Percentiles rank a stretch among this genome's conserved stretches.
Conservation (phyloP, 495 filamentous ascomycete species). For the Penicillium maclennaniae region DNA sequence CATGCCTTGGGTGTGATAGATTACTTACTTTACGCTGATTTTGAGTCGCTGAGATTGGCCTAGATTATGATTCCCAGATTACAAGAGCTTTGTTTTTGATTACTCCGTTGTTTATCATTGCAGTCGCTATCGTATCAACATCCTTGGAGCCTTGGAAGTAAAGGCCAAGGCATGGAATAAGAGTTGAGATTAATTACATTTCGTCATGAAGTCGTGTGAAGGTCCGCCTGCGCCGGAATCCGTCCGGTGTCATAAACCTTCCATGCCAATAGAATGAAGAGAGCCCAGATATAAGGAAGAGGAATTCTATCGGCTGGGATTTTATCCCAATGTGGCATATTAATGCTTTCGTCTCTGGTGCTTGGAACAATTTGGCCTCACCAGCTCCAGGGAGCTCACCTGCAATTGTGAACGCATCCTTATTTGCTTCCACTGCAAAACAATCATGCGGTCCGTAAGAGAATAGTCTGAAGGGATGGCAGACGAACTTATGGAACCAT, state of each 20-base stretch:
- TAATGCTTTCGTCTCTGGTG: not conserved
- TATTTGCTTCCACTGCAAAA: not conserved
- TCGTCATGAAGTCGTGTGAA: constrained; percentile 14
- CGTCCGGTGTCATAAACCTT: not conserved
- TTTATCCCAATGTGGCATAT: not conserved
- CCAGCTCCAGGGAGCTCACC: not conserved
- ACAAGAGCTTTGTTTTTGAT: not conserved
- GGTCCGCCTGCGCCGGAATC: not conserved
- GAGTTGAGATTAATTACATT: constrained; percentile 9
- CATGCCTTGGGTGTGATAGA: not conserved
- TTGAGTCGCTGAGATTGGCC: not conserved
- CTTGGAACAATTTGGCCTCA: not conserved
- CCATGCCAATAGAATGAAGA: not conserved
- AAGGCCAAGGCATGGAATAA: not conserved
- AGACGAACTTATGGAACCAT: not conserved
- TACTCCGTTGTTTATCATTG: not conserved
- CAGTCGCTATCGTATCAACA: constrained; percentile 2
- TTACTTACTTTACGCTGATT: not conserved
- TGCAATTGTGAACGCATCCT: not conserved
- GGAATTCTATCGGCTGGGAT: not conserved
- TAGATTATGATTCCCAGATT: constrained; percentile 3
- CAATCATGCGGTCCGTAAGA: not conserved
- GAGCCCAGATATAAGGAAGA: not conserved
- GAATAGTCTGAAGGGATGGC: not conserved
- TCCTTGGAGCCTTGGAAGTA: not conserved